These are phyloP conservation scores for Russula vinacea DNA, from an alignment of 768 basidiomycete species.

Conservation along the genomic window DNA sequence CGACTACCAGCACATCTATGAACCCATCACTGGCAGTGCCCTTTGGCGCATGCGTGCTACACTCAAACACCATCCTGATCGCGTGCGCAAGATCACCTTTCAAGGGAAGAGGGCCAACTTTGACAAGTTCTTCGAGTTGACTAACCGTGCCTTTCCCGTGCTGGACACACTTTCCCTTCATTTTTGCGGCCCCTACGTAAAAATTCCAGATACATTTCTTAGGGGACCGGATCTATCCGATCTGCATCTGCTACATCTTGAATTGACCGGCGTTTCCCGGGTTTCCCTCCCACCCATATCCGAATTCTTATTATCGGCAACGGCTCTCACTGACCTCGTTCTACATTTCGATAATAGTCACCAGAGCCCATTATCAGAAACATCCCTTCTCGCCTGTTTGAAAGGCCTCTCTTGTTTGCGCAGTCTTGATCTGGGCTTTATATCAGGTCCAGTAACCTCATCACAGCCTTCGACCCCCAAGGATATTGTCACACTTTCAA, in stretches of 20 bases:
- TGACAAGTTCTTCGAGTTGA: neutral
- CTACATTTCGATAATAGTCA: neutral
- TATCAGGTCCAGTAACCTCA: no score
- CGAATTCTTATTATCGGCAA: slow-evolving; percentile 7
- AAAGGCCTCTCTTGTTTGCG: neutral
- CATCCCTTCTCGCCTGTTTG: neutral
- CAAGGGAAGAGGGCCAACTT: no score
- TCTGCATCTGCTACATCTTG: neutral
- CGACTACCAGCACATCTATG: no score
- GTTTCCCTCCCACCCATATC: neutral
- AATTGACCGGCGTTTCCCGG: neutral
- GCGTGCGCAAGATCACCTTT: neutral
- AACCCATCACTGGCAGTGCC: no score
- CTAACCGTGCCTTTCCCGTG: neutral
- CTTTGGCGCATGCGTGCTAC: neutral
- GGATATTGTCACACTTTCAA: neutral
- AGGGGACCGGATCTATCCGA: neutral
- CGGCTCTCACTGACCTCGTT: neutral
- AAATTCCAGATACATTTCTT: neutral
- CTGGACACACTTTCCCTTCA: slow-evolving; percentile 7
- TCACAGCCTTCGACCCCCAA: neutral
- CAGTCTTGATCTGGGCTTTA: neutral
- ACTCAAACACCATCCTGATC: neutral
- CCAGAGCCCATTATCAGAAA: neutral
- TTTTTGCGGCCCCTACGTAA: neutral